Conservation (phyloP, 352 stramenopile genomes). For the Globisporangium iwayamae region DNA sequence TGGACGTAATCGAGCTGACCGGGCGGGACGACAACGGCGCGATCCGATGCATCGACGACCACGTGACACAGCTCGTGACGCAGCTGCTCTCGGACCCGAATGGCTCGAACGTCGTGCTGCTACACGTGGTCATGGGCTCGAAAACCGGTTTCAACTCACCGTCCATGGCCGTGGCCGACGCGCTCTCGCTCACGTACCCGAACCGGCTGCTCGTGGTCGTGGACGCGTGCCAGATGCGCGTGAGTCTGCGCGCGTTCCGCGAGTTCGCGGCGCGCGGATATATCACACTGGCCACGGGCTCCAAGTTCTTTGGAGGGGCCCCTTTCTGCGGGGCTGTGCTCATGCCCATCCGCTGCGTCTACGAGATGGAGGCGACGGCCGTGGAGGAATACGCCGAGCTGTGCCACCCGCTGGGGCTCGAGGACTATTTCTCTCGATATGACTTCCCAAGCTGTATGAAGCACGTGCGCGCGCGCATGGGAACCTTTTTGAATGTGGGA, state of each 20-base stretch:
- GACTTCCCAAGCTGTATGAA: slow-evolving; percentile 70
- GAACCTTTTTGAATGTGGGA: slow-evolving; percentile 70
- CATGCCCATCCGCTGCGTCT: slow-evolving; percentile 70
- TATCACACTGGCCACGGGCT: slow-evolving; percentile 78
- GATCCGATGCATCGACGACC: slow-evolving; percentile 46
- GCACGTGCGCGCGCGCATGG: slow-evolving; percentile 48
- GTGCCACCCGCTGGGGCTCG: slow-evolving; percentile 62
- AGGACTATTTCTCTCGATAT: slow-evolving; percentile 84
- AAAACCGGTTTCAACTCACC: slow-evolving; percentile 86
- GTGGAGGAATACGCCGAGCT: slow-evolving; percentile 53
- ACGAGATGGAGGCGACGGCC: slow-evolving; percentile 73
- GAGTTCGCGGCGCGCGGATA: slow-evolving; percentile 65
- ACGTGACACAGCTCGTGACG: slow-evolving; percentile 40
- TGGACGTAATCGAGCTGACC: slow-evolving; percentile 62
- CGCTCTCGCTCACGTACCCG: slow-evolving; percentile 48
- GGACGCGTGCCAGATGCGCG: slow-evolving; percentile 86
- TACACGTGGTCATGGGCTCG: slow-evolving; percentile 83
- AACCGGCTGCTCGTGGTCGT: slow-evolving; percentile 80
- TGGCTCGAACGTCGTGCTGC: slow-evolving; percentile 61
- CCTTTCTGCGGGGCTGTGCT: slow-evolving; percentile 85
- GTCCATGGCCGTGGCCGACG: slow-evolving; percentile 57
- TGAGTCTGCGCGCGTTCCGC: slow-evolving; percentile 55
- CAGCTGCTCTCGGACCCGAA: slow-evolving; percentile 37
- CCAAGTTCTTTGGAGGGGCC: slow-evolving; percentile 85
- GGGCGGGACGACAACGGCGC: slow-evolving; percentile 51